Conservation (phyloP, 179 eudicot genomes). For the Gypsophila paniculata region DNA sequence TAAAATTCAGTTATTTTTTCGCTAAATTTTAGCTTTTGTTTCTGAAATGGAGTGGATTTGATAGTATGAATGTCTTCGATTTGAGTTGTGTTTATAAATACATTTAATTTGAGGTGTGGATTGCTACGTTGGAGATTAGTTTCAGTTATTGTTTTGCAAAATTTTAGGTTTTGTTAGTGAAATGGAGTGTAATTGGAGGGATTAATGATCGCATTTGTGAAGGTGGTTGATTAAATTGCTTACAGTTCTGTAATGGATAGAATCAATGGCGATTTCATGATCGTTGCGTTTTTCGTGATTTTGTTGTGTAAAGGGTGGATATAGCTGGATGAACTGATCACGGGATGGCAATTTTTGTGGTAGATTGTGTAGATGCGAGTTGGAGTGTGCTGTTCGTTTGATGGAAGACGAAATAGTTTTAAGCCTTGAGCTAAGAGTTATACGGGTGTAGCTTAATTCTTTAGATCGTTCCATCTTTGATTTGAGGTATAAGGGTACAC, state of each 20-base stretch:
- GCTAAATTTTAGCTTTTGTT: background rate
- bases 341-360: slow-evolving; percentile 2
- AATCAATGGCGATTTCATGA: background rate
- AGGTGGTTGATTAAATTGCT: background rate
- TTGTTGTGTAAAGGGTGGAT: background rate
- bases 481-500: background rate
- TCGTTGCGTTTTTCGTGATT: background rate
- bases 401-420: background rate
- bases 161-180: background rate
- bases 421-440: background rate
- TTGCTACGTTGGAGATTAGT: background rate
- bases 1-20: background rate
- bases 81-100: too few relatives aligned
- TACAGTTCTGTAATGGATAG: background rate
- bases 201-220: background rate
- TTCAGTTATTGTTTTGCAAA: background rate
- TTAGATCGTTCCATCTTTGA: background rate
- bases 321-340: slow-evolving; percentile 6
- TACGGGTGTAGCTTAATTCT: background rate
- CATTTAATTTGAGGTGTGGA: background rate
- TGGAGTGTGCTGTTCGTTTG: background rate
- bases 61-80: background rate
- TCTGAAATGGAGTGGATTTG: background rate
- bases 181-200: background rate
- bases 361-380: too few relatives aligned